Evolutionary conservation across 2,329 filamentous ascomycete genomes (phyloP).

Genomic region (Rhynchosporium agropyri): DNA sequence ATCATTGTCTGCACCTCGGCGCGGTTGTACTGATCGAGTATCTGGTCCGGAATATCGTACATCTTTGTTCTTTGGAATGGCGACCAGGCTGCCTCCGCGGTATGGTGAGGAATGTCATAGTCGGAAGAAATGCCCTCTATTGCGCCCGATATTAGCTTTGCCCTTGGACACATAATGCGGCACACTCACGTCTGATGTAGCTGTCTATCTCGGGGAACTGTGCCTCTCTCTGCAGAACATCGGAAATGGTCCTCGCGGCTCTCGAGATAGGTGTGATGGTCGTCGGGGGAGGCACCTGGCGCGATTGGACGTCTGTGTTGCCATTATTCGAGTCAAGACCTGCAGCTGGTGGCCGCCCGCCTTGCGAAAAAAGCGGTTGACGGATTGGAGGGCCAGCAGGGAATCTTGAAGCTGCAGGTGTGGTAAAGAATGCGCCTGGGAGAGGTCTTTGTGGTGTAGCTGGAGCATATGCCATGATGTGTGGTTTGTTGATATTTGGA

Average conservation of each 20-base stretch:
- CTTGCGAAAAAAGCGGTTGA: constrained; percentile 52
- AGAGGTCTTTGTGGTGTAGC: constrained; percentile 70
- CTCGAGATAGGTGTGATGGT: constrained; percentile 72
- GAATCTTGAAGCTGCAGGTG: constrained; percentile 63
- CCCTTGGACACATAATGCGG: neutral
- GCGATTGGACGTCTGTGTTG: constrained; percentile 32
- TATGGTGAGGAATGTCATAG: constrained; percentile 72
- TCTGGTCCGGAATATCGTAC: constrained; percentile 87
- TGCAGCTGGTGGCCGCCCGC: constrained; percentile 16
- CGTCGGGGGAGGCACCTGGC: constrained; percentile 39
- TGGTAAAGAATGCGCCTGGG: constrained; percentile 76
- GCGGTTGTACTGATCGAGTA: constrained; percentile 90
- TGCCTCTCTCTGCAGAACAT: constrained; percentile 73
- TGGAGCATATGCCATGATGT: constrained; percentile 23
- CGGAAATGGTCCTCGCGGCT: constrained; percentile 82
- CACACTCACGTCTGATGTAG: constrained; percentile 78
- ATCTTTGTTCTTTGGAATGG: constrained; percentile 87
- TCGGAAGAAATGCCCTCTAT: constrained; percentile 87
- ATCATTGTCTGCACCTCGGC: constrained; percentile 88
- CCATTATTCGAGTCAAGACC: constrained; percentile 23
- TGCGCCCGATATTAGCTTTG: constrained; percentile 37
- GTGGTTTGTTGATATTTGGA: constrained; percentile 14
- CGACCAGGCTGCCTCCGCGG: constrained; percentile 70
- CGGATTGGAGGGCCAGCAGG: constrained; percentile 48
- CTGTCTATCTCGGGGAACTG: constrained; percentile 87